Base-by-base conservation (phyloP, 208 protist species). In the Leptomonas seymouri region DNA sequence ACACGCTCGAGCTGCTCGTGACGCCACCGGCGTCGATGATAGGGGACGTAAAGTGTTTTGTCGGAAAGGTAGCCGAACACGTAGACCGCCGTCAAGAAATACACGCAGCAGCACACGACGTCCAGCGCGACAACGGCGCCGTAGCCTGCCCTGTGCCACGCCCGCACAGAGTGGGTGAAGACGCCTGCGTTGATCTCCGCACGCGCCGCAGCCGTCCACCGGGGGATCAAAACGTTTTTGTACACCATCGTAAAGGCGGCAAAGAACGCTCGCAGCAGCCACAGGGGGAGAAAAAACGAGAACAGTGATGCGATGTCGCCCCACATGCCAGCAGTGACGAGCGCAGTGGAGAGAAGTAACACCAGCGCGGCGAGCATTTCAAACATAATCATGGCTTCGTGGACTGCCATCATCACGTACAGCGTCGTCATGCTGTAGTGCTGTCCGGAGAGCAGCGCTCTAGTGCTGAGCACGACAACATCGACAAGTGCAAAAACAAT, bases 231-330 rank as follows among this genome's bases (percentile, higher is more conserved):
- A 21, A 83, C 51, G 45, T 84, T 56, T 48, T 75, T 79, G 59
- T 87, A 90, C 16, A 90, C 44, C 42, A 70, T 75, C 11, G 85
- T 64, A 30, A 87, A 82, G 62, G 76, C 76, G 3, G 76, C 76
- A 23, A 90, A 63, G 44, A 85, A 79, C 27, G 64, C 21, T 4
- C 76, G 65, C 18, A 85, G 15, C 45, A 90, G 1, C 78, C 74
- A 86, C 14, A 87, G 25, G 0, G 76, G 74, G 0, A 57, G 30
- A 5, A 81, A 74, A 5, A 62, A 49, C 14, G 53, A 23, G 46
- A 80, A 64, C 1, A 78, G 27, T 1, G 42, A 50, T n/a, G 67
- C 54, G 14, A 74, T 71, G n/a, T 71, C 42, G 14, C 53, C 11
- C 56, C 79, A 76, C 59, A 81, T 67, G 9, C 78, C 71, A 6